Base-by-base conservation (phyloP, 1,284 basidiomycete genomes). In the Phlebopus sp. region DNA sequence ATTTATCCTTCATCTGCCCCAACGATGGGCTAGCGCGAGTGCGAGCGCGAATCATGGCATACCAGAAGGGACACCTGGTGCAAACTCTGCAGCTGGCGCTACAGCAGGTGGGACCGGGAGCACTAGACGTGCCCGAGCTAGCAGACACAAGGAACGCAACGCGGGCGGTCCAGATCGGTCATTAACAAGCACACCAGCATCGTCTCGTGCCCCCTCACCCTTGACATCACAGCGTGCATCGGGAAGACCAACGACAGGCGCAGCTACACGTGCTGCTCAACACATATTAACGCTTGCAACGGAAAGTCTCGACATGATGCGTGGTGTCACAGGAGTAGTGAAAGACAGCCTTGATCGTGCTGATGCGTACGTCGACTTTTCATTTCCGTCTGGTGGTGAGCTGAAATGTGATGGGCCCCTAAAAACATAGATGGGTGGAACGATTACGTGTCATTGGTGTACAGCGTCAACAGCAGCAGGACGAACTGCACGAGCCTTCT, bases 251-350 rank as follows among this genome's bases (percentile, higher is more conserved):
- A 78, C 80, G 1, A 77, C 77, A 3, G 69, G 76, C 37, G 69
- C 78, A 1, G 84, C 86, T 8, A 76, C 78, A 1, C 75, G 82
- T 21, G 88, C 92, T 13, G 90, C 92, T 9, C 86, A 90, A 63
- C 74, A 87, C 42, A 84, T 96, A 31, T 63, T 96, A 57, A 84
- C 85, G 9, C 80, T 96, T 9, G 91, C 92, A 15, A 90, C 88
- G 19, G 93, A 96, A 71, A 91, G 89, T 60, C 66, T 96, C 64
- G 92, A 95, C 62, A 94, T 95, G 86, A 82, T 96, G 73, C 77
- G 86, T 32, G 84, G 88, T 31, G 90, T 95, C 18, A 92, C 90
- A 8, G 78, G 81, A 2, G 90, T 95, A 17, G 89, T 95, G 58
- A 87, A 84, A 59, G 92, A 95, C 54, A 90, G 85, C 53, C 73